Percentiles rank a stretch among this genome's conserved stretches.
phyloP scores from a whole-genome alignment of 306 rosid genomes.

The Trichosanthes truncata region DNA sequence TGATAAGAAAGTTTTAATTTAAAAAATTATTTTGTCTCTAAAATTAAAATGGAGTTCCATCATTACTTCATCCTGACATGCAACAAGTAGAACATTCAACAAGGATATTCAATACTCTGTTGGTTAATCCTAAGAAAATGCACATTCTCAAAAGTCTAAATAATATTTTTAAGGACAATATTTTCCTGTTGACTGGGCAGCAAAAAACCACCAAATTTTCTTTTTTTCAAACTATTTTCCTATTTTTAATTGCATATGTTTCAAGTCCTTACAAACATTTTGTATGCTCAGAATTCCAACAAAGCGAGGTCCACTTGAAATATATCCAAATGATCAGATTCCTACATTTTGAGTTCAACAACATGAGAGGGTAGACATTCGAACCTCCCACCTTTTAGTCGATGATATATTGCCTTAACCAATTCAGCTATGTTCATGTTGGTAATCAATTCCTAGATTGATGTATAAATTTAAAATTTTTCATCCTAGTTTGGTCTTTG shows the following conservation, averaged over 20 bases:
- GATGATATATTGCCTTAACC: too few relatives aligned
- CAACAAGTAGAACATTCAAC: background rate
- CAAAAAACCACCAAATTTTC: background rate
- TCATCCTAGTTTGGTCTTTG: too few relatives aligned
- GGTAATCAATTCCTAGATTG: background rate
- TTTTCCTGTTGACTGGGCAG: too few relatives aligned
- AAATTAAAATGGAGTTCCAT: background rate
- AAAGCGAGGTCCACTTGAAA: background rate
- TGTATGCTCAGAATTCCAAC: too few relatives aligned
- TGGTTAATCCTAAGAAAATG: background rate
- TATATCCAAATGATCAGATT: background rate
- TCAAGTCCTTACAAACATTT: background rate
- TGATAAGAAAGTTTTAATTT: background rate
- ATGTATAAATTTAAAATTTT: background rate
- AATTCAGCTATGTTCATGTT: too few relatives aligned
- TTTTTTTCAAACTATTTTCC: background rate
- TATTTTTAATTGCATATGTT: background rate
- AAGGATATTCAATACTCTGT: background rate
- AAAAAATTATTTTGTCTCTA: background rate
- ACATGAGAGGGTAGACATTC: too few relatives aligned
- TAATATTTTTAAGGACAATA: background rate
- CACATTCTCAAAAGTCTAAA: background rate
- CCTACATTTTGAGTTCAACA: background rate
- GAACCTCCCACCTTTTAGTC: background rate
- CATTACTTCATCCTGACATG: background rate